A percentile compares a stretch with the other conserved stretches of the same genome.
Conservation (phyloP, 352 stramenopile species). For the Pythium plurisporium region DNA sequence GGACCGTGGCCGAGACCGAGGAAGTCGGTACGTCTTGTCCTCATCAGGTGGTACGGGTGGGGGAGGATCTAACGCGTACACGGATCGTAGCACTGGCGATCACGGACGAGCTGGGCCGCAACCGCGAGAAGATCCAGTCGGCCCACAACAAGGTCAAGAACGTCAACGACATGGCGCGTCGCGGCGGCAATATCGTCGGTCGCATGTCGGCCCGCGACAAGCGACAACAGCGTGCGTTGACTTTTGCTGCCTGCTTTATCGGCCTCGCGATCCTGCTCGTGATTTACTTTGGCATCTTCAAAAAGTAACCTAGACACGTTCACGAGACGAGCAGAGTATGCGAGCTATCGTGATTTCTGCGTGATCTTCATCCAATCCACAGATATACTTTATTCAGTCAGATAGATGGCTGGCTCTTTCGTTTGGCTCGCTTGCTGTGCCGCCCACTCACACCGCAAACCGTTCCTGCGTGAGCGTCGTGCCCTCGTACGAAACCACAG, state of each 20-base stretch:
- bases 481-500: conserved; percentile 28
- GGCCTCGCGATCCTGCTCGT: conserved; percentile 77
- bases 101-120: conserved; percentile 75
- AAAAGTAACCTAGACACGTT: conserved; percentile 45
- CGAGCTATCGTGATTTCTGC: neutral
- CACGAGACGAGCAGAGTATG: neutral
- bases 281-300: conserved; percentile 89
- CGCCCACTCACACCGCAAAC: conserved; percentile 46
- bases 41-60: neutral
- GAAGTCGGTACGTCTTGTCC: conserved; percentile 64
- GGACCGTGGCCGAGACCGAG: conserved; percentile 82
- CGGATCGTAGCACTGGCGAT: conserved; percentile 55
- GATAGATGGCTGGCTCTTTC: neutral
- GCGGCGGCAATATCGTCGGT: conserved; percentile 75
- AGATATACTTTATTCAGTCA: conserved; percentile 12
- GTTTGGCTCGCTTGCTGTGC: neutral
- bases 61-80: neutral
- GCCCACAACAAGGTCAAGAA: conserved; percentile 80
- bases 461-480: conserved; percentile 54
- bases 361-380: neutral
- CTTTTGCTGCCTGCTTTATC: conserved; percentile 73
- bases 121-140: conserved; percentile 83
- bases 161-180: conserved; percentile 82
- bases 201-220: conserved; percentile 85
- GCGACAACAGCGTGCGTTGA: conserved; percentile 67